Conservation (phyloP, 2,329 filamentous ascomycete genomes). For the Hymenoscyphus infarciens region DNA sequence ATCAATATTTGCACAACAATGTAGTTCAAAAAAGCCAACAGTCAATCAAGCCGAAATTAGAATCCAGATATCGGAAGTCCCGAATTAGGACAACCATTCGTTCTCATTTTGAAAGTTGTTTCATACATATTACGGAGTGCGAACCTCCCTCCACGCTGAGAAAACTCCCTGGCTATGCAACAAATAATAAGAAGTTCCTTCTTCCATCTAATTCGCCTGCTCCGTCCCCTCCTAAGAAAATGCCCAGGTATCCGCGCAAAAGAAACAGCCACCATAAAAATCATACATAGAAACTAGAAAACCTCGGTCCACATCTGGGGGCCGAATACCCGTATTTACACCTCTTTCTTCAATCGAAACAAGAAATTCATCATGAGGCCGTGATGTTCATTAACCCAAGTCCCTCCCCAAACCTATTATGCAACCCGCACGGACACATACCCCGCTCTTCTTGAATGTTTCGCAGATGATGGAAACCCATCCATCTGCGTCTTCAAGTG, state of each 20-base stretch:
- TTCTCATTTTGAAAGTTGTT: background rate
- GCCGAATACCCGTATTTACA: background rate
- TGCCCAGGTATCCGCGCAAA: background rate
- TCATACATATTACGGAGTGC: slow-evolving; percentile 7
- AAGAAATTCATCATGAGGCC: slow-evolving; percentile 15
- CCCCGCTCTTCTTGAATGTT: slow-evolving; percentile 4
- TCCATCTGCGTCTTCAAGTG: slow-evolving; percentile 2
- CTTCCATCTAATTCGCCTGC: background rate
- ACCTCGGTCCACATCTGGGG: background rate
- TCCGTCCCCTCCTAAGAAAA: slow-evolving; percentile 1
- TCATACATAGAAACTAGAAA: slow-evolving; percentile 9
- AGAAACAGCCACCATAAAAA: slow-evolving; percentile 6
- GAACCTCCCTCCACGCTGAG: background rate
- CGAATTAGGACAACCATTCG: background rate
- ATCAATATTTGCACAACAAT: background rate
- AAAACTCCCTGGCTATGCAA: slow-evolving; percentile 12
- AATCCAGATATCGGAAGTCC: too few relatives aligned
- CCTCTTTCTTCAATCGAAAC: slow-evolving; percentile 9
- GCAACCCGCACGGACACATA: slow-evolving; percentile 23
- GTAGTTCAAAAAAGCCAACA: background rate
- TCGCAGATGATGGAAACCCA: background rate
- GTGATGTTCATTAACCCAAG: slow-evolving; percentile 16
- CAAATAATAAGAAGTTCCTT: slow-evolving; percentile 11
- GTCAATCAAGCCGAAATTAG: background rate
- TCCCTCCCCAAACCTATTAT: slow-evolving; percentile 21